A percentile compares a stretch with the other conserved stretches of the same genome.
Evolutionary conservation across 306 rosid species (phyloP).

Genomic region (Gillenia trifoliata): DNA sequence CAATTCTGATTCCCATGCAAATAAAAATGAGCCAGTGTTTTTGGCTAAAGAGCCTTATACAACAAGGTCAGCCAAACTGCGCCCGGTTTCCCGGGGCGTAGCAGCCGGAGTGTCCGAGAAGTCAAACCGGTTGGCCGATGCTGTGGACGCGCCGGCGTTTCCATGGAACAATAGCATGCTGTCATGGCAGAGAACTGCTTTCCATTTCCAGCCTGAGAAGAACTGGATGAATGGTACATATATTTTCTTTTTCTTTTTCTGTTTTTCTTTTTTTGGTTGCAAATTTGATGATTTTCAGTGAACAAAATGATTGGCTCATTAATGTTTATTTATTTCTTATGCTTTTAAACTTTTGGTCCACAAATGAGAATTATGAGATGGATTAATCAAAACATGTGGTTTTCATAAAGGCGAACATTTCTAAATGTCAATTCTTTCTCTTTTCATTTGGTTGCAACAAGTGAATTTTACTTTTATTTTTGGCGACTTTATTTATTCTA

Average conservation of each 20-base stretch:
- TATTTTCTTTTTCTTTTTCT: neutral
- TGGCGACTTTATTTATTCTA: neutral
- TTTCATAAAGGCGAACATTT: neutral
- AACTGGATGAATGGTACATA: conserved; percentile 91
- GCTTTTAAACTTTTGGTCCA: neutral
- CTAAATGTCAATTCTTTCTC: neutral
- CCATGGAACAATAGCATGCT: conserved; percentile 76
- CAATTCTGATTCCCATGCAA: neutral
- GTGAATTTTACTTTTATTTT: neutral
- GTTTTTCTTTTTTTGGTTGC: neutral
- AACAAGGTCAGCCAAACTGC: neutral
- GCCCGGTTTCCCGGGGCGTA: conserved; percentile 51
- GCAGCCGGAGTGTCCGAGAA: conserved; percentile 70
- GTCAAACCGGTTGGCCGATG: conserved; percentile 27
- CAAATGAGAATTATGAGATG: neutral
- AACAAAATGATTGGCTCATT: neutral
- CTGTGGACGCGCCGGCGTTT: conserved; percentile 12
- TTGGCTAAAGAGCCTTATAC: neutral
- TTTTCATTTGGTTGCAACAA: neutral
- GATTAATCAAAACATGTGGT: neutral
- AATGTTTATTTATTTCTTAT: neutral
- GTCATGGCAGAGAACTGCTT: conserved; percentile 90
- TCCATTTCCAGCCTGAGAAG: conserved; percentile 81
- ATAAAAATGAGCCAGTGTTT: neutral
- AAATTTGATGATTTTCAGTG: neutral